Base-by-base conservation (phyloP, 345 rosid species). In the Physaria fendleri region DNA sequence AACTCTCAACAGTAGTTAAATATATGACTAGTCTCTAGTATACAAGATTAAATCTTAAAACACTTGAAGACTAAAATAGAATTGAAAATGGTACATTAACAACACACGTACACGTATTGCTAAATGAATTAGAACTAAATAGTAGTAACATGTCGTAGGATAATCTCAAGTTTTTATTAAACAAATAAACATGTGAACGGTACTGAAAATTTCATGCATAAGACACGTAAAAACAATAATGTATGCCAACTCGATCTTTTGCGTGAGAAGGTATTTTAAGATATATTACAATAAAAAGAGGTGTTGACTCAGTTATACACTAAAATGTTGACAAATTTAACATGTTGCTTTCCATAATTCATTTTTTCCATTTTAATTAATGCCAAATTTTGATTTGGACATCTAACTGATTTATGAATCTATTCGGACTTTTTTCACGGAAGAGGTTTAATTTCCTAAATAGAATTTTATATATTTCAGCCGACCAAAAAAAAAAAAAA, bases 181-280 rank as follows among this genome's bases (percentile, higher is more conserved):
- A 28, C 33, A 18, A 51, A 30, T 30, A 37, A 51, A 43, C 13
- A 30, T 20, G 14, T 50, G 44, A 27, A 62, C 22, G 18, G 44
- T 35, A 52, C 30, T 43, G 45, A 29, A 27, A 12, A 25, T n/a
- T 22, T 37, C 68, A 69, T 29, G 55, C 65, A 71, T 6, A 22
- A 58, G 17, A 42, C 66, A 57, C 71, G 68, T 63, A 23, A 64
- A 53, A 52, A 62, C 69, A n/a, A n/a, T n/a, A 56, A 46, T 57
- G 68, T 60, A 56, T 69, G 38, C 64, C 66, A 29, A 59, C 71
- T 28, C 4, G 7, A 60, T 76, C 76, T 72, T 73, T 77, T 74
- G 82, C 81, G 78, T 81, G 82, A 34, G 68, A 74, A 77, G 69
- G 49, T 74, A 23, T 9, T 22, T 41, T 28, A 79, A 76, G 83